These are phyloP conservation scores for Tetragonia tetragonoides DNA, from an alignment of 148 eudicot species.

Conservation along the genomic window DNA sequence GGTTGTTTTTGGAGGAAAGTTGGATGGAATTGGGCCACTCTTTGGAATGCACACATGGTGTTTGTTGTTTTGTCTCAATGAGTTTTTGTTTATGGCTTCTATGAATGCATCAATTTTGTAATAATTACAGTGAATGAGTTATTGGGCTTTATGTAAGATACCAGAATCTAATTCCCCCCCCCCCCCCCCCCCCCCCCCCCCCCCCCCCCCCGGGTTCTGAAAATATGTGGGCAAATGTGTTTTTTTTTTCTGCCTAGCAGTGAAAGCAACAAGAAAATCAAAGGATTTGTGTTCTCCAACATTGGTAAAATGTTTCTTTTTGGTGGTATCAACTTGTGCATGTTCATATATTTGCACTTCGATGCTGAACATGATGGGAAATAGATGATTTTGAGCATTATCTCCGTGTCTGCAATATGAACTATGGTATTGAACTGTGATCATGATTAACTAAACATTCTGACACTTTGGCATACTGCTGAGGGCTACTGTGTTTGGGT, in stretches of 20 bases:
- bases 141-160: neutral
- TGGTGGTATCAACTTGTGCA: too few species aligned
- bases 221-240: neutral
- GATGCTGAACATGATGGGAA: neutral
- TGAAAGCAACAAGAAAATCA: neutral
- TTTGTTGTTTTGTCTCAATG: conserved; percentile 17
- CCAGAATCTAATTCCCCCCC: neutral
- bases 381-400: neutral
- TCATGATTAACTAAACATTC: neutral
- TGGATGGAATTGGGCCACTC: neutral
- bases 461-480: neutral
- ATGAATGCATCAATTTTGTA: neutral
- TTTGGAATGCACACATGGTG: conserved; percentile 17
- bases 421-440: neutral
- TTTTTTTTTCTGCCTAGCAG: neutral
- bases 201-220: neutral
- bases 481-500: neutral
- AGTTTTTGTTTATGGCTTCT: neutral
- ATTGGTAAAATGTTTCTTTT: too few species aligned
- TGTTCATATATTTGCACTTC: neutral
- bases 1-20: neutral
- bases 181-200: neutral
- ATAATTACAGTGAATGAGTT: neutral
- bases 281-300: too few species aligned
- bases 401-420: neutral